phyloP scores from a whole-genome alignment of 306 rosid species.

The Boehmeria nivea region DNA sequence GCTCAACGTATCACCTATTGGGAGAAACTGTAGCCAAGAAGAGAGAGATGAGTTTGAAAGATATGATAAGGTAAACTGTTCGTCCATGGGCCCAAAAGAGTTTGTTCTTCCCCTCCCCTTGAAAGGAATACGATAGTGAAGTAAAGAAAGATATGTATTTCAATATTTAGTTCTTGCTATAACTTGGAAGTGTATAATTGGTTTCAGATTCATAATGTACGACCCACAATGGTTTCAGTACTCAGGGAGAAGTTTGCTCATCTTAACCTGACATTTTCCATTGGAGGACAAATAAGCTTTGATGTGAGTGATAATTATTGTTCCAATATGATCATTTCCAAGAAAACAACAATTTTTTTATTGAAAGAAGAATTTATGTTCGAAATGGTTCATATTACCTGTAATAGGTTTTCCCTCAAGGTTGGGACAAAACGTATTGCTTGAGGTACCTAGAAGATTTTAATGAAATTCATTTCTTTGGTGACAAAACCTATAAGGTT shows the following conservation, averaged over 20 bases:
- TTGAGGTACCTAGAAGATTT: slow-evolving; percentile 73
- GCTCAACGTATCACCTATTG: slow-evolving; percentile 91
- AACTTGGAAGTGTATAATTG: slow-evolving; percentile 21
- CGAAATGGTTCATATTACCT: slow-evolving; percentile 14
- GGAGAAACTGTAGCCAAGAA: slow-evolving; percentile 94
- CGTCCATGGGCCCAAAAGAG: too few relatives aligned
- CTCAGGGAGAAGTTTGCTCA: slow-evolving; percentile 91
- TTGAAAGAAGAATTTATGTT: slow-evolving; percentile 4
- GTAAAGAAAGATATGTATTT: too few relatives aligned
- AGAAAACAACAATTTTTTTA: neutral
- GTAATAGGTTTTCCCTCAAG: slow-evolving; percentile 86
- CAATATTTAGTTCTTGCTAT: slow-evolving; percentile 5
- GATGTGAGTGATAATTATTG: slow-evolving; percentile 54
- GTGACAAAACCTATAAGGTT: slow-evolving; percentile 97
- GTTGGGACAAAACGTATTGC: slow-evolving; percentile 99
- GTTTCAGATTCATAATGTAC: slow-evolving; percentile 76
- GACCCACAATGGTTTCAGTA: slow-evolving; percentile 77
- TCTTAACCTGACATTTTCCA: slow-evolving; percentile 82
- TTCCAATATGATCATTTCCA: slow-evolving; percentile 13
- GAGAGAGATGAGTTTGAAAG: slow-evolving; percentile 91
- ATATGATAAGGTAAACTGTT: slow-evolving; percentile 63
- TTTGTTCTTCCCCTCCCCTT: too few relatives aligned
- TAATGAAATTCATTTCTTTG: slow-evolving; percentile 91
- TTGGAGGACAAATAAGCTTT: slow-evolving; percentile 99
- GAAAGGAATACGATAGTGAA: too few relatives aligned